phyloP scores from a whole-genome alignment of 495 filamentous ascomycete species.

The Aspergillus sclerotiicarbonarius region DNA sequence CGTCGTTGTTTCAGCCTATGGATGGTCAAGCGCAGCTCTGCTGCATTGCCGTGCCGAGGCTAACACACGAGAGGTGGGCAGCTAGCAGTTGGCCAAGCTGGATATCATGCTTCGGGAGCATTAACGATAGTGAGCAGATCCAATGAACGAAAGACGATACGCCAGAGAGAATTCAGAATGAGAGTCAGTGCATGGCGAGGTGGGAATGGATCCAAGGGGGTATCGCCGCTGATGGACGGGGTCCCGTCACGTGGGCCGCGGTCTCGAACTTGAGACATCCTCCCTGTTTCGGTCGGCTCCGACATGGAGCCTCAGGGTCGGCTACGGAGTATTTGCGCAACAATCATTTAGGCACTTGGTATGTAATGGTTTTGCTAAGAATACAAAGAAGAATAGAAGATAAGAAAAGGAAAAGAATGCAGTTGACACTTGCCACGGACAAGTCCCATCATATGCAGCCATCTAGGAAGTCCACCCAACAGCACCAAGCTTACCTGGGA shows the following conservation, averaged over 20 bases:
- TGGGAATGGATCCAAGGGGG: background rate
- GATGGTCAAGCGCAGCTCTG: conserved; percentile 9
- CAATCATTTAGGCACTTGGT: background rate
- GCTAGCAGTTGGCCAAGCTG: background rate
- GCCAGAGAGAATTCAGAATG: background rate
- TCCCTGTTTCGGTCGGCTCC: background rate
- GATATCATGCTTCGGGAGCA: background rate
- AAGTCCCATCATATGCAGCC: background rate
- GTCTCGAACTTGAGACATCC: background rate
- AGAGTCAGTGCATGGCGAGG: background rate
- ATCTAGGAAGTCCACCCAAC: background rate
- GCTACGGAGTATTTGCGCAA: background rate
- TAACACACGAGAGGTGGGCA: background rate
- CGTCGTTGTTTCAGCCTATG: conserved; percentile 16
- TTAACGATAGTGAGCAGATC: background rate
- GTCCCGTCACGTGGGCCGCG: conserved; percentile 3
- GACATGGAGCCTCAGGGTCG: too few relatives aligned
- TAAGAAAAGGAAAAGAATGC: background rate
- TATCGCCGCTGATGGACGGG: conserved; percentile 1
- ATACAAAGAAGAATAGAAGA: background rate
- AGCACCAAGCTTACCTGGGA: background rate
- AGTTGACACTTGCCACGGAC: background rate
- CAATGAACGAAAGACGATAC: background rate
- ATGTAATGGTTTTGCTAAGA: background rate
- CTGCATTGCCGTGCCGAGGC: conserved; percentile 21